These are phyloP conservation scores for Fusarium anguioides DNA, from an alignment of 2,329 filamentous ascomycete genomes.

Conservation along the genomic window DNA sequence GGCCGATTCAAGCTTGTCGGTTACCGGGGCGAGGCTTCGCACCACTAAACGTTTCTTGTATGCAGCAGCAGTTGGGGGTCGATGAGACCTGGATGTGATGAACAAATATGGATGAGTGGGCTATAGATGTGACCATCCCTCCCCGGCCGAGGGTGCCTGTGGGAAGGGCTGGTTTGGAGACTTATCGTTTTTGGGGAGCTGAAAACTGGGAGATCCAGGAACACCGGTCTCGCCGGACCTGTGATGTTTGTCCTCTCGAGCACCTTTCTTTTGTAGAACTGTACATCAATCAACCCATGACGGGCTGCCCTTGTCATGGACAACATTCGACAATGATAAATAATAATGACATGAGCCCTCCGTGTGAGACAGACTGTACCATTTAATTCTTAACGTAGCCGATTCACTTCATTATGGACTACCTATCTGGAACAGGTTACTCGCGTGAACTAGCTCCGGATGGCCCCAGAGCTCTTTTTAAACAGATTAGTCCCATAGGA, in stretches of 20 bases:
- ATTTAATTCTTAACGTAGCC: not conserved
- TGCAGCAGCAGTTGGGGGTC: constrained; percentile 21
- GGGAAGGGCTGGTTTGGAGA: constrained; percentile 43
- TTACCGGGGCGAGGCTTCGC: constrained; percentile 78
- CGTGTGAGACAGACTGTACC: not conserved
- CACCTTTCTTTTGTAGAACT: constrained; percentile 50
- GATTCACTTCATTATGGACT: not conserved
- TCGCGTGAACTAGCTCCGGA: not conserved
- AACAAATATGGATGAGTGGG: constrained; percentile 36
- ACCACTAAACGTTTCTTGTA: constrained; percentile 61
- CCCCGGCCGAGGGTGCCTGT: constrained; percentile 30
- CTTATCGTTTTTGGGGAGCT: constrained; percentile 32
- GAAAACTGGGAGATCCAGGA: constrained; percentile 38
- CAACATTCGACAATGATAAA: constrained; percentile 33
- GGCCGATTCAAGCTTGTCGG: constrained; percentile 95
- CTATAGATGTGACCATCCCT: constrained; percentile 40
- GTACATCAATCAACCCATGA: constrained; percentile 47
- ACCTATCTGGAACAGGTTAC: not conserved
- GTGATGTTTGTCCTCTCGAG: constrained; percentile 43
- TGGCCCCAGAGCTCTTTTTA: not conserved
- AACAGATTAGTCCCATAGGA: not conserved
- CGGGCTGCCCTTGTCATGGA: constrained; percentile 28
- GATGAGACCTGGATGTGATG: constrained; percentile 29
- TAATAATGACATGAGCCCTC: constrained; percentile 3
- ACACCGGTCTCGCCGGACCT: constrained; percentile 39